Evolutionary conservation across 352 stramenopile genomes (phyloP).

Genomic region (Halophytophthora polymorphica): DNA sequence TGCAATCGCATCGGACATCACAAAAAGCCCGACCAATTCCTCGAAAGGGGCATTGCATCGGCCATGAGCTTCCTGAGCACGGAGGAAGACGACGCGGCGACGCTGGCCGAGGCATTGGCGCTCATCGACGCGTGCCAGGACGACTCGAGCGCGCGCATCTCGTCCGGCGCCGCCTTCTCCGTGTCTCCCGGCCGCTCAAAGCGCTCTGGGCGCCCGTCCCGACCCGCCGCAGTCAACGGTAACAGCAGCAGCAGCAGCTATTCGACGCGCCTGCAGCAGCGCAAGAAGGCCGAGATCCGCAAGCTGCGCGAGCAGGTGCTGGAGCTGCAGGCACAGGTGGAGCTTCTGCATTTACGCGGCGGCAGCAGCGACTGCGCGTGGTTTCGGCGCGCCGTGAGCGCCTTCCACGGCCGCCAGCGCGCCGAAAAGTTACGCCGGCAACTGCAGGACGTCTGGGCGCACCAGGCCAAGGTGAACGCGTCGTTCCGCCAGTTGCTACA

Average conservation of each 20-base stretch:
- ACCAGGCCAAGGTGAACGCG: conserved; percentile 29
- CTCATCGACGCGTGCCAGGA: conserved; percentile 34
- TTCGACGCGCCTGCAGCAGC: conserved; percentile 27
- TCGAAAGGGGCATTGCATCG: too few species aligned
- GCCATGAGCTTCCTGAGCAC: conserved; percentile 25
- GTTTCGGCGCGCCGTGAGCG: conserved; percentile 16
- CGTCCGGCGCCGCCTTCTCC: not conserved
- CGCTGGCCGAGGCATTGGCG: conserved; percentile 31
- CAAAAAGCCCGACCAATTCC: too few species aligned
- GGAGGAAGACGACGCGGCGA: conserved; percentile 28
- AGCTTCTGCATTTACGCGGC: conserved; percentile 18
- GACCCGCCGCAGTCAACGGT: not conserved
- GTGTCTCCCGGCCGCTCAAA: conserved; percentile 1
- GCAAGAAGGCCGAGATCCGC: conserved; percentile 28
- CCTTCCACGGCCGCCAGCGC: conserved; percentile 26
- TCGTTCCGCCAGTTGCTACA: conserved; percentile 25
- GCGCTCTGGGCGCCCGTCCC: not conserved
- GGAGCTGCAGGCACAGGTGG: conserved; percentile 28
- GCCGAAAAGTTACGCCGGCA: conserved; percentile 30
- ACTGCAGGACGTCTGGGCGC: conserved; percentile 29
- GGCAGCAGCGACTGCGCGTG: conserved; percentile 19
- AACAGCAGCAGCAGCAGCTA: conserved; percentile 7
- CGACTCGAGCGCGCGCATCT: not conserved
- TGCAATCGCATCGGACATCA: too few species aligned
- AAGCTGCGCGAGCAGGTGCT: conserved; percentile 21